phyloP scores from a whole-genome alignment of 257 asterid species.

The Dorcoceras hygrometricum region DNA sequence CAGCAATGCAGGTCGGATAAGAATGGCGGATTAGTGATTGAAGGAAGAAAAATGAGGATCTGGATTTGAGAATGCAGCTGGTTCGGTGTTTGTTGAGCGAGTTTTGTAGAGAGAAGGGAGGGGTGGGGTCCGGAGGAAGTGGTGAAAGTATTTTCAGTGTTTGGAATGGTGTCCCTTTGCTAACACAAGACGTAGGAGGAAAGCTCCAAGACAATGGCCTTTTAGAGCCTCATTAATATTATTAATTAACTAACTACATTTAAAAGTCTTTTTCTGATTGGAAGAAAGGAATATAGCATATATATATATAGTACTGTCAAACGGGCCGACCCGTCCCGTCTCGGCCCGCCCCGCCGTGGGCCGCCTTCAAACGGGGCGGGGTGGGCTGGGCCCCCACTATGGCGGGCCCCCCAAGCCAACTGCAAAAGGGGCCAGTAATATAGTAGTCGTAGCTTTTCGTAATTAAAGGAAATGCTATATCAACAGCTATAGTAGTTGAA shows the following conservation, averaged over 20 bases:
- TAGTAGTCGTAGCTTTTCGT: too few relatives aligned
- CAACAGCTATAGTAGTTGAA: too few relatives aligned
- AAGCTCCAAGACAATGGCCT: constrained; percentile 52
- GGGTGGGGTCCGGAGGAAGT: constrained; percentile 22
- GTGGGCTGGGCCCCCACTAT: too few relatives aligned
- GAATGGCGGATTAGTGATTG: constrained; percentile 13
- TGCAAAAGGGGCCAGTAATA: too few relatives aligned
- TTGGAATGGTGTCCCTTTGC: constrained; percentile 66
- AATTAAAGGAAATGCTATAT: too few relatives aligned
- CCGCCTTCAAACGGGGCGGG: too few relatives aligned
- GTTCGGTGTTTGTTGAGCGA: constrained; percentile 3
- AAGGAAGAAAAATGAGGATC: constrained; percentile 28
- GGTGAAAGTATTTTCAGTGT: constrained; percentile 35
- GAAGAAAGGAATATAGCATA: background rate
- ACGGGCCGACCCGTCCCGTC: too few relatives aligned
- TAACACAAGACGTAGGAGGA: constrained; percentile 59
- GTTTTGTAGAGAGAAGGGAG: constrained; percentile 29
- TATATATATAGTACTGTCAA: too few relatives aligned
- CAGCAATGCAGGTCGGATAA: constrained; percentile 13
- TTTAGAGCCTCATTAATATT: constrained; percentile 22
- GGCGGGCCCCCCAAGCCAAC: too few relatives aligned
- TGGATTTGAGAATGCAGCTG: constrained; percentile 26
- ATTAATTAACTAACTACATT: background rate
- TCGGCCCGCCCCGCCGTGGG: too few relatives aligned
- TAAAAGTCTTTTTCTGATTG: background rate